phyloP scores from a whole-genome alignment of 257 asterid species.

The Nicotiana undulata region DNA sequence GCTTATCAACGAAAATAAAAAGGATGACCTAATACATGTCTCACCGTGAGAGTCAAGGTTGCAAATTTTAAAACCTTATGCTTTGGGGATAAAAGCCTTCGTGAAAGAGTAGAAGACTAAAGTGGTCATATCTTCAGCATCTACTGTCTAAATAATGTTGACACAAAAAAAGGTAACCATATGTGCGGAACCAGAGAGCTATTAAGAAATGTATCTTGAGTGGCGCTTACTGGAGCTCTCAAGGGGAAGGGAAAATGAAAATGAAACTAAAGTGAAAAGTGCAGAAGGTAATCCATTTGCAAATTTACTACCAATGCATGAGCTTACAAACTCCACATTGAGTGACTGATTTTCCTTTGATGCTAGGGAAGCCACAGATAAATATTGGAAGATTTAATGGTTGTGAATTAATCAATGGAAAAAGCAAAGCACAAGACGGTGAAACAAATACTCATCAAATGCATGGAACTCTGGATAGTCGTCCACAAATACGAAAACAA shows the following conservation, averaged over 20 bases:
- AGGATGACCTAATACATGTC: background rate
- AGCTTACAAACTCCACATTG: background rate
- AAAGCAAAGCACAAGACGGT: background rate
- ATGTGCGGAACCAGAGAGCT: background rate
- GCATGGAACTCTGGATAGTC: background rate
- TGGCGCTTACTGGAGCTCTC: background rate
- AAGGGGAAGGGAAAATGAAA: background rate
- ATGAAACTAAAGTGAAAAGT: background rate
- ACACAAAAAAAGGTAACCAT: background rate
- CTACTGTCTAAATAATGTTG: background rate
- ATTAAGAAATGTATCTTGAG: background rate
- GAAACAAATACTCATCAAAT: background rate
- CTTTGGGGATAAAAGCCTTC: background rate
- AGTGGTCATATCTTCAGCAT: background rate
- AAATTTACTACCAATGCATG: background rate
- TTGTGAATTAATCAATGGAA: background rate
- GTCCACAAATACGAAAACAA: background rate
- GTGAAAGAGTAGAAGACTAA: background rate
- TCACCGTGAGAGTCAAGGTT: background rate
- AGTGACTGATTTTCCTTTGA: background rate
- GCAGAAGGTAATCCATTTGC: background rate
- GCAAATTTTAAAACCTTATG: background rate
- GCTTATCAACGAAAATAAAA: background rate
- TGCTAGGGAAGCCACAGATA: background rate
- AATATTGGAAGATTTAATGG: slow-evolving; percentile 1